phyloP scores from a whole-genome alignment of 129 eudicot genomes.

The Erigeron canadensis region DNA sequence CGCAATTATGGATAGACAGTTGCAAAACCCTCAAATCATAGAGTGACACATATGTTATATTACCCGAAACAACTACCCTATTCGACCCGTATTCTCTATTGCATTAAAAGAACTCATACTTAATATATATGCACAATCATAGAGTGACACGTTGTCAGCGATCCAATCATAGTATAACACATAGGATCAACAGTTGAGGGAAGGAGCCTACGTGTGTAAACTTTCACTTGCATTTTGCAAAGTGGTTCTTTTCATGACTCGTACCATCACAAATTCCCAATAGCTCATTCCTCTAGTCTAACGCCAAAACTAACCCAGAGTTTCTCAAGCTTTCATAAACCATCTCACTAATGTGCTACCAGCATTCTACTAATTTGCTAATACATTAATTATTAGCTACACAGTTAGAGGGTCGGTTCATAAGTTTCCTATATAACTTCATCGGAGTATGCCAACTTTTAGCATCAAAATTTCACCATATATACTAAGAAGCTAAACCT shows the following conservation, averaged over 20 bases:
- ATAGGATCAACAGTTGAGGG: background rate
- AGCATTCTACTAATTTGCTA: too few species aligned
- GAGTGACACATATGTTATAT: background rate
- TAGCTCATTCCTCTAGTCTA: slow-evolving; percentile 2
- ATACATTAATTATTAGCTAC: too few species aligned
- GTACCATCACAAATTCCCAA: slow-evolving; percentile 2
- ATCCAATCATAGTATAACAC: background rate
- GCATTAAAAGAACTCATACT: too few species aligned
- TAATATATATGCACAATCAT: background rate
- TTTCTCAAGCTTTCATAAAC: slow-evolving; percentile 12
- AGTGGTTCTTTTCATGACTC: background rate
- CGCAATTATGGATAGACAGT: background rate
- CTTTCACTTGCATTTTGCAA: too few species aligned
- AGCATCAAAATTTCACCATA: background rate
- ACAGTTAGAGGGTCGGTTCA: slow-evolving; percentile 11
- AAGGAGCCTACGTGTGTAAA: background rate
- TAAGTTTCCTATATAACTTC: slow-evolving; percentile 25
- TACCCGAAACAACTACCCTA: too few species aligned
- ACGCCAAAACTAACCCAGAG: background rate
- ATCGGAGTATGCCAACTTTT: slow-evolving; percentile 8
- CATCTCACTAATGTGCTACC: slow-evolving; percentile 9
- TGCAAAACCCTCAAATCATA: background rate
- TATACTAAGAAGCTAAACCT: too few species aligned
- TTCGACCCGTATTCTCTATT: too few species aligned
- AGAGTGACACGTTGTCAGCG: background rate